These are phyloP conservation scores for Cyamopsis tetragonoloba DNA, from an alignment of 306 rosid species.

Conservation along the genomic window DNA sequence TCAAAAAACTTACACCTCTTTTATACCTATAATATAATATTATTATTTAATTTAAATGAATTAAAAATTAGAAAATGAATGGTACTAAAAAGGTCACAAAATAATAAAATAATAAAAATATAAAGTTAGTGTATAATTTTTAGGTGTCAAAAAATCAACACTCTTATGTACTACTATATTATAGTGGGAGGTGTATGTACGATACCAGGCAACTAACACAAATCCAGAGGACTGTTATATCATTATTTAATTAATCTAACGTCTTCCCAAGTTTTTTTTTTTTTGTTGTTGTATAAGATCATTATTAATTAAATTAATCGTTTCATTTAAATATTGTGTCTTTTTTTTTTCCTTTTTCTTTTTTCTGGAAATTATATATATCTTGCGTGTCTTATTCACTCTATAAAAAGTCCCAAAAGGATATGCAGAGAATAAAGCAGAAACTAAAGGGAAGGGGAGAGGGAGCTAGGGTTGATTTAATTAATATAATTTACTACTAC, in stretches of 20 bases:
- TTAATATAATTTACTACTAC: too few species aligned
- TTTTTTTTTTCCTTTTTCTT: conserved; percentile 8
- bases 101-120: too few species aligned
- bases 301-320: conserved; percentile 18
- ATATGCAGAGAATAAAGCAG: conserved; percentile 33
- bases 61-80: too few species aligned
- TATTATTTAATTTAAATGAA: too few species aligned
- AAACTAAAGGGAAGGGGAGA: background rate
- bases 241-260: background rate
- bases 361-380: conserved; percentile 4
- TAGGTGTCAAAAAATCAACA: too few species aligned
- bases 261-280: background rate
- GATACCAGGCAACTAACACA: conserved; percentile 47
- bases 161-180: too few species aligned
- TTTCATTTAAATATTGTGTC: conserved; percentile 21
- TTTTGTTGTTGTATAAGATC: too few species aligned
- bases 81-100: too few species aligned
- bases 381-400: conserved; percentile 12
- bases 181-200: conserved; percentile 18
- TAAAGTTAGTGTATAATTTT: too few species aligned
- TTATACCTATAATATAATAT: too few species aligned
- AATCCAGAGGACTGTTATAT: conserved; percentile 47
- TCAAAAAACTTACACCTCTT: too few species aligned
- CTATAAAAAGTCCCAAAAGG: conserved; percentile 19
- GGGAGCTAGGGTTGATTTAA: background rate